phyloP scores from a whole-genome alignment of 2,329 filamentous ascomycete species.

The Emergomyces pasteurianus region DNA sequence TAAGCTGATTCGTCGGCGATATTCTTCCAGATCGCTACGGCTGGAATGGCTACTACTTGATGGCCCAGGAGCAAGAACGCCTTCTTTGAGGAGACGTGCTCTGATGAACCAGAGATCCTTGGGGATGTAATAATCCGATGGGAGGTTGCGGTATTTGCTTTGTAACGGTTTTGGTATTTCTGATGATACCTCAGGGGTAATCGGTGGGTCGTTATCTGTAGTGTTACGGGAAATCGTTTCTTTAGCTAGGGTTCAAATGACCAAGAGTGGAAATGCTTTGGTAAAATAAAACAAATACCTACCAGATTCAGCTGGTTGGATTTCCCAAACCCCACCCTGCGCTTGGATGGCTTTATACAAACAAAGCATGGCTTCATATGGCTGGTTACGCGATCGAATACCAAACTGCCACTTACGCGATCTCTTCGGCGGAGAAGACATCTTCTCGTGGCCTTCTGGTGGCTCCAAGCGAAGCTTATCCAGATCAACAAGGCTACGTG shows the following conservation, averaged over 20 bases:
- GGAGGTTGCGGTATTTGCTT: conserved; percentile 32
- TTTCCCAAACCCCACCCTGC: conserved; percentile 79
- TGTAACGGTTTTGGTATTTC: conserved; percentile 30
- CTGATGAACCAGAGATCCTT: conserved; percentile 92
- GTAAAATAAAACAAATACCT: conserved; percentile 6
- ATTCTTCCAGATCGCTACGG: conserved; percentile 30
- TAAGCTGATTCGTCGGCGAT: conserved; percentile 28
- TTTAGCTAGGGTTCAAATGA: background rate
- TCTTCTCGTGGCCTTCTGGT: conserved; percentile 43
- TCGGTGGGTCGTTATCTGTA: conserved; percentile 25
- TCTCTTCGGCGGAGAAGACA: conserved; percentile 41
- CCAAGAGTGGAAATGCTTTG: background rate
- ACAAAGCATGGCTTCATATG: conserved; percentile 85
- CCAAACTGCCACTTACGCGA: conserved; percentile 96
- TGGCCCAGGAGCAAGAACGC: conserved; percentile 47
- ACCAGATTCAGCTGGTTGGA: conserved; percentile 35
- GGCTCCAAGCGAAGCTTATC: conserved; percentile 49
- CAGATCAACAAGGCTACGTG: conserved; percentile 55
- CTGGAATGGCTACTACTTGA: conserved; percentile 29
- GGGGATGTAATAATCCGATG: conserved; percentile 64
- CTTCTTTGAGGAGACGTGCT: conserved; percentile 75
- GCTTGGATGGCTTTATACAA: conserved; percentile 87
- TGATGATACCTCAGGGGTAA: conserved; percentile 20
- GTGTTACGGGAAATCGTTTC: conserved; percentile 9
- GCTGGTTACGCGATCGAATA: conserved; percentile 85